phyloP scores from a whole-genome alignment of 2,329 filamentous ascomycete species.

The Penicillium hesseltinei region DNA sequence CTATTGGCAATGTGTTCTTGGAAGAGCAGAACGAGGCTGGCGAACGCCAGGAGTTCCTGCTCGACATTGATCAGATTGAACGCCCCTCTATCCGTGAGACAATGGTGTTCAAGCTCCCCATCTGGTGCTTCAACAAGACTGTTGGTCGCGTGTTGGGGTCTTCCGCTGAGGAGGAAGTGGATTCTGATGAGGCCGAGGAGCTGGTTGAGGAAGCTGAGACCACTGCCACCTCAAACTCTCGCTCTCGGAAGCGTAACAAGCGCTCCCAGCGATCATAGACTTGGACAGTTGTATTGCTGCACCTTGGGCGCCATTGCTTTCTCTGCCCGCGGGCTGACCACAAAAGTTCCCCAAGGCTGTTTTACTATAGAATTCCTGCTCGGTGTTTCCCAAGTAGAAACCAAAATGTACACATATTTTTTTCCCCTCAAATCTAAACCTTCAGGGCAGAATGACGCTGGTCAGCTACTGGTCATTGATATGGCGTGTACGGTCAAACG shows the following conservation, averaged over 20 bases:
- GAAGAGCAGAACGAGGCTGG: conserved; percentile 89
- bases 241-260: conserved; percentile 29
- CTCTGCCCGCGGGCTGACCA: not conserved
- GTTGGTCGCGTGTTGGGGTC: conserved; percentile 31
- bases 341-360: not conserved
- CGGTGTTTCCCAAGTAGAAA: not conserved
- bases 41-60: conserved; percentile 74
- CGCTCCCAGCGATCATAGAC: conserved; percentile 31
- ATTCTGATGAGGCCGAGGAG: conserved; percentile 21
- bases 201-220: conserved; percentile 26
- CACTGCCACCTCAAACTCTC: conserved; percentile 23
- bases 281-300: not conserved
- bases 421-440: not conserved
- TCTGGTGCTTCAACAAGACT: conserved; percentile 63
- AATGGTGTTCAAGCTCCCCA: conserved; percentile 73
- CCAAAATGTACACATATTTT: conserved; percentile 11
- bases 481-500: not conserved
- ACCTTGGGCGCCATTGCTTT: not conserved
- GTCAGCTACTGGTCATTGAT: not conserved
- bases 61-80: conserved; percentile 83
- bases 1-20: conserved; percentile 87
- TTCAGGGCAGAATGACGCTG: not conserved
- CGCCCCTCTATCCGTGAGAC: conserved; percentile 78
- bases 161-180: conserved; percentile 21
- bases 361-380: conserved; percentile 5